Conservation (phyloP, 163 green algal species). For the Coccomyxa subellipsoidea region DNA sequence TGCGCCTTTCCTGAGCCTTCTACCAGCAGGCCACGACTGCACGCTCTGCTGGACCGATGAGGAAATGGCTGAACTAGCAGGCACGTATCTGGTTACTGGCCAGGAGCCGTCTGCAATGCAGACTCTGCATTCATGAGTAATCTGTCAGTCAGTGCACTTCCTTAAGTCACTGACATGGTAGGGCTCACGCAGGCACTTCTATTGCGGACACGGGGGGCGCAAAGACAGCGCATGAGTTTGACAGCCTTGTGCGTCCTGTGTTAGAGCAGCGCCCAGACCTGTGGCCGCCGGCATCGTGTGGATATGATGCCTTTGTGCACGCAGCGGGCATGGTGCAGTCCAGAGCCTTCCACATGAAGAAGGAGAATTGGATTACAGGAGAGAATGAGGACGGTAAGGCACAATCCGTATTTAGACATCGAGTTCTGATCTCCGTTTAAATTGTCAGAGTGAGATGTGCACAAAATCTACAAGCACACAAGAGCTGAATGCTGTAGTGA, state of each 20-base stretch:
- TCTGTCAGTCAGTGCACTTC: background rate
- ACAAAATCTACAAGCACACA: background rate
- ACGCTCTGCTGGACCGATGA: conserved; percentile 49
- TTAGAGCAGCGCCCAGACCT: conserved; percentile 32
- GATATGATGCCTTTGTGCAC: conserved; percentile 39
- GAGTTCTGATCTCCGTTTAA: background rate
- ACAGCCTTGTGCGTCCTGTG: conserved; percentile 23
- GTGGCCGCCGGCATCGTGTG: conserved; percentile 38
- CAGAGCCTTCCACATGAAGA: conserved; percentile 65
- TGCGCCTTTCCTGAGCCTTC: conserved; percentile 39
- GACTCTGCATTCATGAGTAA: background rate
- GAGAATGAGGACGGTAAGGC: conserved; percentile 19
- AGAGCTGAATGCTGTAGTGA: background rate
- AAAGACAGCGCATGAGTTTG: conserved; percentile 11
- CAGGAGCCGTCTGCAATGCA: no score
- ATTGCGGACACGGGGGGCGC: conserved; percentile 31
- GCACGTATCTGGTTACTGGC: background rate
- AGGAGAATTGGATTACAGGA: conserved; percentile 59
- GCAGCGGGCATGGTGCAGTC: conserved; percentile 65
- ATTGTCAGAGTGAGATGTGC: background rate
- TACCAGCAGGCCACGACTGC: conserved; percentile 48
- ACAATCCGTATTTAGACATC: background rate
- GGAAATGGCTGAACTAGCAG: conserved; percentile 49
- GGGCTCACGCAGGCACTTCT: conserved; percentile 37
- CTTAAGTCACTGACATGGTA: background rate